Base-by-base conservation (phyloP, 495 filamentous ascomycete genomes). In the Chaetomidium leptoderma region DNA sequence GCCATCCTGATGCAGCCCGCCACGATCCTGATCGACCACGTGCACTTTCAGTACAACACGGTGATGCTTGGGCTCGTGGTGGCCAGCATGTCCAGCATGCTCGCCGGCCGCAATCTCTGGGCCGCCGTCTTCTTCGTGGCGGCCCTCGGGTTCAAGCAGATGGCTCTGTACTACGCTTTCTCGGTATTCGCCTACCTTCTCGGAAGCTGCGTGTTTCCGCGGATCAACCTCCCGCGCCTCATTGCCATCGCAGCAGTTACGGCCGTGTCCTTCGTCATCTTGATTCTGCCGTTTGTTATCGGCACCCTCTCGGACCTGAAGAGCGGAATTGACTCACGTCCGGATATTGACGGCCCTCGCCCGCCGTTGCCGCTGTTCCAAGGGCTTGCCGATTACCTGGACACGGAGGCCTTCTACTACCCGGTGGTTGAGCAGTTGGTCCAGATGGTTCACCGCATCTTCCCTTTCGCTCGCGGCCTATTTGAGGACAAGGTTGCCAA, bases 401-500 rank as follows among this genome's bases (percentile, higher is more conserved):
- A 89, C 61, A 79, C 81, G 39, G 76, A 83, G 14, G 80, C 87
- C 4, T 73, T 78, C 59, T 84, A 90, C 62, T 92, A 90, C 67
- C 81, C 86, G 0, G 60, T 86, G 35, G 62, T 90, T 7, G 83
- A 92, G 65, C 89, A 96, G 70, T 48, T 92, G 11, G 75, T 84
- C 2, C 93, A 98, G 70, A 82, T 87, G 57, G 71, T 96, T 30
- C 86, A 93, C 64, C 86, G 93, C n/a, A 79, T 97, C 36, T 96
- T 98, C 65, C 93, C 93, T 7, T 97, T 98, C 64, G 83, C 91
- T 13, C 85, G 93, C 27, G 93, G 93, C 19, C 77, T 97, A 27
- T 98, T 97, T 66, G 93, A 98, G 75, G 93, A 97, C 75, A 98
- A 98, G 70, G 93, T 98, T 32, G 93, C 93, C 59, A 98, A 98